These are phyloP conservation scores for Cyclostephanos invisitatus DNA, from an alignment of 108 stramenopile species.

Conservation along the genomic window DNA sequence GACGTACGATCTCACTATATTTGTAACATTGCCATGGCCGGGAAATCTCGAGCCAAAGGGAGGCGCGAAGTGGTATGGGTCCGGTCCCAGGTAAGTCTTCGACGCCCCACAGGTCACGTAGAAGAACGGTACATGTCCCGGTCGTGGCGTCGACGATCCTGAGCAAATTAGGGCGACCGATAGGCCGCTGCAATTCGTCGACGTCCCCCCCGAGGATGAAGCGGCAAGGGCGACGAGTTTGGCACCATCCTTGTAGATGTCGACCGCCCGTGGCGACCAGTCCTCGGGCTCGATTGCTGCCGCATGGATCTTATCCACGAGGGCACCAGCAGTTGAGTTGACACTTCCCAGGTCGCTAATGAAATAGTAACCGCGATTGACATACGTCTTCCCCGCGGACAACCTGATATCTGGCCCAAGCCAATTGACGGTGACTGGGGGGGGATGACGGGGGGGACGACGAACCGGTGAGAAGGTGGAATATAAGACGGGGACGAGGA, in stretches of 20 bases:
- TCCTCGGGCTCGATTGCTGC: constrained; percentile 16
- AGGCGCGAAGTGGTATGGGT: constrained; percentile 34
- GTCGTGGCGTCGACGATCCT: constrained; percentile 1
- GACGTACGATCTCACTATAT: constrained; percentile 24
- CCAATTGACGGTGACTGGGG: constrained; percentile 25
- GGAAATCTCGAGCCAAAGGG: constrained; percentile 22
- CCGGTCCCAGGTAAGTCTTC: constrained; percentile 19
- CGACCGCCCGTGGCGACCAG: constrained; percentile 19
- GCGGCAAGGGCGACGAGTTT: constrained; percentile 30
- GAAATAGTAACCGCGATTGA: constrained; percentile 27
- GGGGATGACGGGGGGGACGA: no score
- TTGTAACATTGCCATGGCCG: constrained; percentile 4
- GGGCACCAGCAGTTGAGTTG: constrained; percentile 1
- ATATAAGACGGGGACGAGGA: no score
- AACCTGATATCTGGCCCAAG: constrained; percentile 1
- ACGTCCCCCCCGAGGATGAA: constrained; percentile 8
- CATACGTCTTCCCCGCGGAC: constrained; percentile 23
- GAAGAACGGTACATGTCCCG: constrained; percentile 17
- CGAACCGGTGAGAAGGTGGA: no score
- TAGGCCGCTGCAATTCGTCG: constrained; percentile 13
- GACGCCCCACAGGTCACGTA: constrained; percentile 26
- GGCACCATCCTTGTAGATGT: constrained; percentile 17
- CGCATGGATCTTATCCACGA: neutral
- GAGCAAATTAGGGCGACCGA: neutral
- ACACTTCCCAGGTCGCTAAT: constrained; percentile 6